phyloP scores from a whole-genome alignment of 176 grass and related monocot genomes.

The Alopecurus myosuroides region DNA sequence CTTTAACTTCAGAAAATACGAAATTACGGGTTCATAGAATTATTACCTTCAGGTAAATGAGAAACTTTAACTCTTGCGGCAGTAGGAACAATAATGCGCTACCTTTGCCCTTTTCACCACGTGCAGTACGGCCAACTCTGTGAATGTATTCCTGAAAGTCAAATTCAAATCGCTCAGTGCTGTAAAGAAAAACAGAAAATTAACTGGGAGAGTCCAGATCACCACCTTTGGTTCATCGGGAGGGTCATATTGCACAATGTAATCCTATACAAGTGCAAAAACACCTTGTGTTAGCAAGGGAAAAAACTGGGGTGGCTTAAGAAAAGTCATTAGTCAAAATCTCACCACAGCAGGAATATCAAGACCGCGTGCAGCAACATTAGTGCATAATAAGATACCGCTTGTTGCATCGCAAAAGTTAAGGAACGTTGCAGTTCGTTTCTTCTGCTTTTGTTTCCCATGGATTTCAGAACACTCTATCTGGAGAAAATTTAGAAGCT shows the following conservation, averaged over 20 bases:
- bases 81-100: conserved; percentile 76
- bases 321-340: conserved; percentile 7
- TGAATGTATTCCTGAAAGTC: conserved; percentile 88
- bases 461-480: conserved; percentile 82
- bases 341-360: conserved; percentile 91
- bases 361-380: conserved; percentile 89
- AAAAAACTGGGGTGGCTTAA: not conserved
- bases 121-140: conserved; percentile 87
- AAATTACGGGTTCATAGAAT: not conserved
- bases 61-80: conserved; percentile 80
- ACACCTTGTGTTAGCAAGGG: not conserved
- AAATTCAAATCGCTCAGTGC: conserved; percentile 16
- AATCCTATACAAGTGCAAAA: conserved; percentile 53
- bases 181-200: not conserved
- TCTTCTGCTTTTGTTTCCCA: conserved; percentile 96
- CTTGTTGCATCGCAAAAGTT: conserved; percentile 74
- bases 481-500: conserved; percentile 76
- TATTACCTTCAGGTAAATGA: conserved; percentile 74
- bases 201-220: not conserved
- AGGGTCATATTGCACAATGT: conserved; percentile 94
- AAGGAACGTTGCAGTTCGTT: conserved; percentile 83
- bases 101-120: conserved; percentile 80
- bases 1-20: not conserved
- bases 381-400: conserved; percentile 81
- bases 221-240: conserved; percentile 85